Evolutionary conservation across 1,284 basidiomycete species (phyloP).

Genomic region (Leccinum pachyderme): DNA sequence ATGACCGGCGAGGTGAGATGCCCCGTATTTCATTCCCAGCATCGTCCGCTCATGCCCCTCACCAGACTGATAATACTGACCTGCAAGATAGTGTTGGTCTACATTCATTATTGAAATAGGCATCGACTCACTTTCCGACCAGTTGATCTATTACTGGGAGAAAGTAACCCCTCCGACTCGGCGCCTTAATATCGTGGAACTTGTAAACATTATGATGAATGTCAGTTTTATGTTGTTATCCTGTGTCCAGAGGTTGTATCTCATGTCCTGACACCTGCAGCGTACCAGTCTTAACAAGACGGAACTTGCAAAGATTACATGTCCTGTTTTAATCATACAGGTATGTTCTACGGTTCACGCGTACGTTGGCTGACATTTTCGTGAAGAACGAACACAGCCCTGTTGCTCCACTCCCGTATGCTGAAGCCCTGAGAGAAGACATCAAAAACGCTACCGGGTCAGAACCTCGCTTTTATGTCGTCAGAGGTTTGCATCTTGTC

Average conservation of each 20-base stretch:
- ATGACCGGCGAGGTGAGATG: conserved; percentile 48
- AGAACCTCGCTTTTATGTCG: conserved; percentile 53
- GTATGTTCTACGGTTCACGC: conserved; percentile 34
- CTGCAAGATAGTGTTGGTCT: conserved; percentile 50
- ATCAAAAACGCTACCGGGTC: conserved; percentile 47
- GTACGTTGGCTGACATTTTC: conserved; percentile 4
- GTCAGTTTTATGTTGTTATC: conserved; percentile 38
- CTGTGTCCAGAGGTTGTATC: conserved; percentile 1
- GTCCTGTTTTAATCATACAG: conserved; percentile 72
- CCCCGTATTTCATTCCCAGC: background rate
- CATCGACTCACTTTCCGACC: conserved; percentile 13
- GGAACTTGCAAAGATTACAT: conserved; percentile 50
- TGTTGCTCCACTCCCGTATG: conserved; percentile 53
- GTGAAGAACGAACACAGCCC: conserved; percentile 59
- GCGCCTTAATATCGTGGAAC: conserved; percentile 51
- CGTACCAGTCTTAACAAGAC: conserved; percentile 49
- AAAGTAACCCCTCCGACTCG: conserved; percentile 50
- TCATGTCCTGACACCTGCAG: conserved; percentile 32
- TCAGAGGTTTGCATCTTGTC: conserved; percentile 59
- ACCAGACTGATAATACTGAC: conserved; percentile 51
- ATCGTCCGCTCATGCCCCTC: conserved; percentile 13
- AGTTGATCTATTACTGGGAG: conserved; percentile 69
- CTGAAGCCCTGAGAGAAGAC: conserved; percentile 50
- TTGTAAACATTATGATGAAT: conserved; percentile 55
- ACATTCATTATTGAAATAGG: conserved; percentile 4